Evolutionary conservation across 2,329 filamentous ascomycete genomes (phyloP).

Genomic region (Trichoderma atrobrunneum): DNA sequence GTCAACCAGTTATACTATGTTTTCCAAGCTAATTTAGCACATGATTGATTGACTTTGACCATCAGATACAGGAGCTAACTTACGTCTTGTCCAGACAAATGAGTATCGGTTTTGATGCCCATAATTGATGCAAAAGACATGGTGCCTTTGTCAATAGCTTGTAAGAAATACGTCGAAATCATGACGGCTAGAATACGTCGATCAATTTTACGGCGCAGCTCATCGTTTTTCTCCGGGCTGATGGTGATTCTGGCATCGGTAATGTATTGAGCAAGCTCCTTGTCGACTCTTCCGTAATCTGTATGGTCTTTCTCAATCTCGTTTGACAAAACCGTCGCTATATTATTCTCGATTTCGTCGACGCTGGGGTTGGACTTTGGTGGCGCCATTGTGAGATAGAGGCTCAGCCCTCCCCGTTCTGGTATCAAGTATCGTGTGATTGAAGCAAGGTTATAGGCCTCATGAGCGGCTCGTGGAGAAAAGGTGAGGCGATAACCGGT

Average conservation of each 20-base stretch:
- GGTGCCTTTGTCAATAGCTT: constrained; percentile 10
- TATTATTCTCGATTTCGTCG: background rate
- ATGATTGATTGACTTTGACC: background rate
- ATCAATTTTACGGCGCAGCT: constrained; percentile 5
- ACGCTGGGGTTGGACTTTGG: background rate
- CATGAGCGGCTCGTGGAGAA: background rate
- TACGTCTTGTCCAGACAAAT: background rate
- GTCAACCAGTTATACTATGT: constrained; percentile 9
- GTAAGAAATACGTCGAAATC: constrained; percentile 4
- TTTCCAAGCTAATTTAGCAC: background rate
- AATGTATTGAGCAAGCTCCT: constrained; percentile 6
- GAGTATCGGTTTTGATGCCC: background rate
- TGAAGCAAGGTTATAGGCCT: background rate
- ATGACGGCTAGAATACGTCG: constrained; percentile 1
- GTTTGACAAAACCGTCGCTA: background rate
- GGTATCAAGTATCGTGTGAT: background rate
- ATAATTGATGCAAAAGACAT: constrained; percentile 14
- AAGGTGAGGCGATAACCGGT: background rate
- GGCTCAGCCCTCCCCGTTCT: too few relatives aligned
- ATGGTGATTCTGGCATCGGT: background rate
- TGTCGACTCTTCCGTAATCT: background rate
- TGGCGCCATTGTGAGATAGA: background rate
- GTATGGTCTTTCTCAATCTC: background rate
- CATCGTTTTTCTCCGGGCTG: constrained; percentile 1
- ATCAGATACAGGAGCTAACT: background rate